Base-by-base conservation (phyloP, 2,329 filamentous ascomycete species). In the Elsinoe australis region DNA sequence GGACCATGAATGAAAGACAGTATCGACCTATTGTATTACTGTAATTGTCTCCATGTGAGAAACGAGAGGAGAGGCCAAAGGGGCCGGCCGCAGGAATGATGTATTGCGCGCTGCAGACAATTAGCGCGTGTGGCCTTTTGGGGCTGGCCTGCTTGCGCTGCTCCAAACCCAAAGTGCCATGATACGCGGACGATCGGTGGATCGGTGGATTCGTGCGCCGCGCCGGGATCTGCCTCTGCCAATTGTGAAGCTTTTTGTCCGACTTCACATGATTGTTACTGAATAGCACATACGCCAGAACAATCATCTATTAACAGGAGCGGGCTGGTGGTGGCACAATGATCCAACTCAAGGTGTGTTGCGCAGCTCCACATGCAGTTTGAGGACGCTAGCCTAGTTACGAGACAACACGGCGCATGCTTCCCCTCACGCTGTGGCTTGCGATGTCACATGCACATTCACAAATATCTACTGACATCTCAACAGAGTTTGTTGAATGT, bases 401-500 rank as follows among this genome's bases (percentile, higher is more conserved):
- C 15, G 41, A 6, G 9, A 17, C 41, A 5, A 21, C 8, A 21
- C 18, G 29, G 39, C 29, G 41, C 41, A 22, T 29, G 3, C 22
- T 33, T 33, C 18, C 21, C n/a, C n/a, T 26, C n/a, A n/a, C n/a
- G n/a, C n/a, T n/a, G n/a, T n/a, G n/a, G n/a, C n/a, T n/a, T n/a
- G n/a, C n/a, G n/a, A n/a, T n/a, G n/a, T n/a, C n/a, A n/a, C n/a
- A n/a, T n/a, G n/a, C n/a, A n/a, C n/a, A n/a, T n/a, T n/a, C n/a
- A n/a, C n/a, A n/a, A n/a, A n/a, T n/a, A n/a, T n/a, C n/a, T n/a
- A 28, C 32, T 45, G 28, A 41, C 31, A 31, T 4, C n/a, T 7
- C 18, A 35, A 26, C 58, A 95, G 92, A 85, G 89, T 65, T 87
- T 98, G 80, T 79, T 98, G 61, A 95, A 92, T 72, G 96, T 92